Conservation (phyloP, 1,284 basidiomycete species). For the Cryptococcus maquisensis region DNA sequence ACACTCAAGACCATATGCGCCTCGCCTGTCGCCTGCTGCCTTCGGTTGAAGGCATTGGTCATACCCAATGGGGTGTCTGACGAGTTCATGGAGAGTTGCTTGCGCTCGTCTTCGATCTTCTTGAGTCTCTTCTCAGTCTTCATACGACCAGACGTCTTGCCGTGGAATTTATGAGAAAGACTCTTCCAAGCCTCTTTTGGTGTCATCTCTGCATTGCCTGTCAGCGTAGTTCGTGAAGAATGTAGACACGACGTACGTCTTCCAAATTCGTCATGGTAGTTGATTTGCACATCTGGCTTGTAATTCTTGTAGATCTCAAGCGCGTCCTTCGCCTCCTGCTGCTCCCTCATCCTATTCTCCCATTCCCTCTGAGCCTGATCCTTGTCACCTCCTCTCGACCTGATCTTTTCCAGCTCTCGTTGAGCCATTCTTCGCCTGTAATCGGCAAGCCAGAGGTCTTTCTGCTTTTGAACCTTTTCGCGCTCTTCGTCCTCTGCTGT, state of each 20-base stretch:
- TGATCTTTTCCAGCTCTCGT: slow-evolving; percentile 72
- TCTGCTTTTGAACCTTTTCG: slow-evolving; percentile 75
- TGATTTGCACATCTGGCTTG: slow-evolving; percentile 94
- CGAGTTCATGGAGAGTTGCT: slow-evolving; percentile 81
- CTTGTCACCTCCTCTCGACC: slow-evolving; percentile 72
- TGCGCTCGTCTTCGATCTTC: slow-evolving; percentile 90
- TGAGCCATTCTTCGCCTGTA: slow-evolving; percentile 70
- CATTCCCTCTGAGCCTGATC: slow-evolving; percentile 93
- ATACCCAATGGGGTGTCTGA: slow-evolving; percentile 90
- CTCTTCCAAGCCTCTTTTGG: slow-evolving; percentile 98
- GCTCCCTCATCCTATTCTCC: slow-evolving; percentile 85
- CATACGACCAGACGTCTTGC: slow-evolving; percentile 86
- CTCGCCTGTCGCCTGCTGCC: slow-evolving; percentile 86
- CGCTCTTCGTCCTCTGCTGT: slow-evolving; percentile 67
- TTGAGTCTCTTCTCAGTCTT: slow-evolving; percentile 91
- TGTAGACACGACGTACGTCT: slow-evolving; percentile 28
- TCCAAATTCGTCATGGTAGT: slow-evolving; percentile 95
- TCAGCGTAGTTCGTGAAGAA: not conserved
- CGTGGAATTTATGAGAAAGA: slow-evolving; percentile 90
- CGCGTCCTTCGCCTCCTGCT: slow-evolving; percentile 78
- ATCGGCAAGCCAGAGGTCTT: slow-evolving; percentile 86
- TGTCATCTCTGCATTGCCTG: slow-evolving; percentile 54
- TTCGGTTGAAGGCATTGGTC: slow-evolving; percentile 80
- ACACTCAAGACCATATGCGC: slow-evolving; percentile 91
- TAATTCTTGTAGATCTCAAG: slow-evolving; percentile 86